Evolutionary conservation across 108 stramenopile species (phyloP).

Genomic region (Cyclotella choctawhatcheeana): DNA sequence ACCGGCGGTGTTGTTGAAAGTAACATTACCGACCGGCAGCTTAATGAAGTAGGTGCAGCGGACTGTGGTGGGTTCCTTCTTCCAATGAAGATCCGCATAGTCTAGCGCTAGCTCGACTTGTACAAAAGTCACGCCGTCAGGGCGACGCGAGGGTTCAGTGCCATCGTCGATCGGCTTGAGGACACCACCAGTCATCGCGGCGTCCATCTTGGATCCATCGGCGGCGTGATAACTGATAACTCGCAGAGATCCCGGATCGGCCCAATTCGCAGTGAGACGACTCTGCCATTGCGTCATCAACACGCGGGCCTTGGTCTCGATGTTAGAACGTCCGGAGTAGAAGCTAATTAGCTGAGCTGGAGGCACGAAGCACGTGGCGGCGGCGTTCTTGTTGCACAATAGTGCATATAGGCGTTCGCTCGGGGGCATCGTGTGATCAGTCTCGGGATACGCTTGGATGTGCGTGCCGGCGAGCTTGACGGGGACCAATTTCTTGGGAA

Average conservation of each 20-base stretch:
- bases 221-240: not conserved
- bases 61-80: not conserved
- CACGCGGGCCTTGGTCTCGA: not conserved
- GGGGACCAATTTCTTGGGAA: not conserved
- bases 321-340: not conserved
- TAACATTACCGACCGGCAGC: not conserved
- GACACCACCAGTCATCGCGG: not conserved
- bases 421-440: not conserved
- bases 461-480: not conserved
- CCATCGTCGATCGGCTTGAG: slow-evolving; percentile 1
- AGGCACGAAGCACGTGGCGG: not conserved
- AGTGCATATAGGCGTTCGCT: not conserved
- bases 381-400: slow-evolving; percentile 1
- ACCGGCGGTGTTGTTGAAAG: not conserved
- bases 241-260: not conserved
- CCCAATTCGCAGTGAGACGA: not conserved
- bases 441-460: not conserved
- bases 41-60: not conserved
- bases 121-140: not conserved
- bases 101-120: not conserved
- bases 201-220: not conserved
- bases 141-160: not conserved
- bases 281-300: not conserved
- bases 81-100: not conserved
- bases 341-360: not conserved